Base-by-base conservation (phyloP, 768 basidiomycete species). In the Daedalea quercina region DNA sequence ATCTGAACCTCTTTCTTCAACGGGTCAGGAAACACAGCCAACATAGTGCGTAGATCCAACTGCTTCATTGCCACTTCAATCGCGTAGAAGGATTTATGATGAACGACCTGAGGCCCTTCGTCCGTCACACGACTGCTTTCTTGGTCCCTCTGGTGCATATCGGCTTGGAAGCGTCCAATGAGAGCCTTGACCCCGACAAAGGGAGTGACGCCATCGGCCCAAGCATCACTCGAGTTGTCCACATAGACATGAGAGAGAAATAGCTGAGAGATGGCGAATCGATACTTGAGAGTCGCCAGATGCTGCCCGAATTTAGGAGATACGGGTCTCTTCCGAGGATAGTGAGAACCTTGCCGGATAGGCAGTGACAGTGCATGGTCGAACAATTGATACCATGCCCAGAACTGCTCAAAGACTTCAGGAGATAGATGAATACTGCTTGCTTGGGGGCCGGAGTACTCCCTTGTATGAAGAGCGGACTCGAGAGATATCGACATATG, bases 121-220 rank as follows among this genome's bases (percentile, higher is more conserved):
- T 76, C 69, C n/a, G 83, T 82, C 8, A 75, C 71, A 1, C 84
- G 77, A 1, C 72, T 73, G 8, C 78, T 76, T 71, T 94, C 91
- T 70, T 94, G 87, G 55, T 88, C 86, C 47, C 93, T 78, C 69
- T 96, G 94, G 66, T 97, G 94, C 72, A 94, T 78, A 63, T 97
- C 94, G 43, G 87, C 90, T 57, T 87, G 84, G 63, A 96, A 83
- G 45, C 82, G 79, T 33, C 84, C 82, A 34, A 94, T 80, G 62
- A 84, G 77, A 17, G 82, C 89, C 66, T 97, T 98, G 34, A 94
- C 73, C 3, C 94, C 94, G 33, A 96, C 79, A 67, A 85, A 85
- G 12, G 83, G 80, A 2, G 86, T 85, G 41, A 84, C 77, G 9
- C 93, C 92, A 59, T 84, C 77, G 7, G 73, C 72, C 92, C 92